Evolutionary conservation across 2,329 filamentous ascomycete genomes (phyloP), one percentile per base, ranked within the genome.

Genomic region (Diaporthe ilicicola): DNA sequence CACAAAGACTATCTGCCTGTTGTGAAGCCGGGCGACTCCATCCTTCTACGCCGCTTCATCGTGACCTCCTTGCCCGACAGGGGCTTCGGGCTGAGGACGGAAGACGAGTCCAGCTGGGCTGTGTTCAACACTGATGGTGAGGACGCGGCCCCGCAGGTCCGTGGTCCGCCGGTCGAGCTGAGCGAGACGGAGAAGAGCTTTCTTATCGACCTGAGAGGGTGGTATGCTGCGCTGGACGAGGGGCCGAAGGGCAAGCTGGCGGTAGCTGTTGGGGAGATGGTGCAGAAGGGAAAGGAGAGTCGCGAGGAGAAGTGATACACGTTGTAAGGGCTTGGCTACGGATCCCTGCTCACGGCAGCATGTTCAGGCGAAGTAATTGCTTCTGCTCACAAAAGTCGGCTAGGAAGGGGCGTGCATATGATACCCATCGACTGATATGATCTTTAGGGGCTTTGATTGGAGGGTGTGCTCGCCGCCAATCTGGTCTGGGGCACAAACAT

Each of bases 161-260:
- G 84, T 72, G 89, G 89, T 0, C 87, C 88, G 67, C 89, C 89
- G 0, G 84, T 91, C 24, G 89, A 91, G 78, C 83, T 87, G 72
- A 82, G 82, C 34, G 80, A 83, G 17, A 80, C 78, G 34, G 89
- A 91, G 79, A 81, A 80, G 62, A 81, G 80, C 34, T 86, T 89
- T 74, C 84, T 87, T 67, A 77, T 76, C 55, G 80, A 82, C 67
- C 78, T 91, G 73, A 82, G 82, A 73, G 81, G 81, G 56, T 89
- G 86, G 84, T 88, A 84, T 77, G 76, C 76, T 32, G 76, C 82
- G 54, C 78, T 90, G 64, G 88, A 88, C 73, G 81, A 79, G 4
- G 82, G 79, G 73, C 79, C 85, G 1, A 79, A 80, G 76, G 81
- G 76, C 4, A 88, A 84, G 79, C 77, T 90, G 70, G 82, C 84